Percentiles rank a stretch among this genome's conserved stretches.
Conservation (phyloP, 129 eudicot genomes). For the Artemisia annua region DNA sequence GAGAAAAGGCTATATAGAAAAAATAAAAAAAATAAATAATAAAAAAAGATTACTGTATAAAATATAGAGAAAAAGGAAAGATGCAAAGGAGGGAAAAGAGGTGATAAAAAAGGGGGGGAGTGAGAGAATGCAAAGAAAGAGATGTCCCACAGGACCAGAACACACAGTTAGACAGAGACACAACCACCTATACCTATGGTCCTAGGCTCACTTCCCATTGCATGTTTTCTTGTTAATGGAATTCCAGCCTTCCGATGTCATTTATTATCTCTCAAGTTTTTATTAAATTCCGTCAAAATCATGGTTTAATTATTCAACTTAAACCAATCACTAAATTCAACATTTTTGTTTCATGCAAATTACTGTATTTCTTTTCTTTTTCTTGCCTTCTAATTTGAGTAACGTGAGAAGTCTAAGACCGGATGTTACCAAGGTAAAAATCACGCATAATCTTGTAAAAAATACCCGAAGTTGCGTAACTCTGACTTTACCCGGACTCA, state of each 20-base stretch:
- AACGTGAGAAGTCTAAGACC: too few relatives aligned
- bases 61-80: neutral
- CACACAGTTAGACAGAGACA: conserved; percentile 36
- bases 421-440: too few relatives aligned
- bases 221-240: conserved; percentile 13
- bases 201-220: conserved; percentile 32
- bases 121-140: conserved; percentile 21
- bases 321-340: neutral
- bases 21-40: too few relatives aligned
- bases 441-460: too few relatives aligned
- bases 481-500: too few relatives aligned
- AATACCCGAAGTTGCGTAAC: too few relatives aligned
- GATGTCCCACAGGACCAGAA: conserved; percentile 9
- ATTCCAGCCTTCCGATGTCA: conserved; percentile 37
- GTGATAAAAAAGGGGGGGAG: neutral
- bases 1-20: too few relatives aligned
- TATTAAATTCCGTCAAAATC: conserved; percentile 13
- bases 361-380: too few relatives aligned
- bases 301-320: conserved; percentile 16
- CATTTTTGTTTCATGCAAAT: neutral
- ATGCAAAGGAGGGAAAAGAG: conserved; percentile 18
- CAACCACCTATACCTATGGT: conserved; percentile 11
- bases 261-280: neutral
- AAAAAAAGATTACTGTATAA: too few relatives aligned
- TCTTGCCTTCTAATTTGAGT: too few relatives aligned